A percentile compares a stretch with the other conserved stretches of the same genome.
Evolutionary conservation across 106 monocot genomes (phyloP).

Genomic region (Allium cepa): DNA sequence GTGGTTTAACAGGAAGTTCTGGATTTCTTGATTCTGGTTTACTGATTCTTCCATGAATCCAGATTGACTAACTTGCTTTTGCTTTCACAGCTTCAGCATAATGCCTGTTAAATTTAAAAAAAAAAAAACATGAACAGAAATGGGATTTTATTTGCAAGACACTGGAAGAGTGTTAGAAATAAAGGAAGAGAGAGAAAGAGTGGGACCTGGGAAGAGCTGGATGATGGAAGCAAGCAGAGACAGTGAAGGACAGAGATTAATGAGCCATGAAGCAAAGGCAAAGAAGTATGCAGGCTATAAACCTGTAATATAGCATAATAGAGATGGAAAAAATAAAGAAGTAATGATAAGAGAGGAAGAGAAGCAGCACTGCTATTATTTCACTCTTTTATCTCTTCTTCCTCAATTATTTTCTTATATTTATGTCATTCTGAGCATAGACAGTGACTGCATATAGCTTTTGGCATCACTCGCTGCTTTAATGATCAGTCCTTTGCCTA

Average conservation of each 20-base stretch:
- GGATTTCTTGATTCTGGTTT: background rate
- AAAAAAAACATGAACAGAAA: background rate
- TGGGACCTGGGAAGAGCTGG: constrained; percentile 1
- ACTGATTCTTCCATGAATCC: too few species aligned
- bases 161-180: background rate
- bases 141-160: background rate
- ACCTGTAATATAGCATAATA: background rate
- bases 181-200: background rate
- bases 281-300: background rate
- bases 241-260: constrained; percentile 2
- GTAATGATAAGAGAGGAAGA: background rate
- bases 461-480: constrained; percentile 4
- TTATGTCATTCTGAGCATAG: constrained; percentile 3
- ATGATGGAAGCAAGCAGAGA: background rate
- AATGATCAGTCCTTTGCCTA: background rate
- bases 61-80: too few species aligned
- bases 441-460: constrained; percentile 8
- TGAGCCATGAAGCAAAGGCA: background rate
- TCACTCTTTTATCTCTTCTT: background rate
- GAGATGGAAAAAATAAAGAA: background rate
- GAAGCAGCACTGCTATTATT: background rate
- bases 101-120: background rate
- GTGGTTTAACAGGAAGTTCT: constrained; percentile 17
- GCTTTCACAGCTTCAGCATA: too few species aligned
- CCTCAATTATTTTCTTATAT: background rate